Evolutionary conservation across 148 eudicot species (phyloP).

Genomic region (Vaccinium darrowii): DNA sequence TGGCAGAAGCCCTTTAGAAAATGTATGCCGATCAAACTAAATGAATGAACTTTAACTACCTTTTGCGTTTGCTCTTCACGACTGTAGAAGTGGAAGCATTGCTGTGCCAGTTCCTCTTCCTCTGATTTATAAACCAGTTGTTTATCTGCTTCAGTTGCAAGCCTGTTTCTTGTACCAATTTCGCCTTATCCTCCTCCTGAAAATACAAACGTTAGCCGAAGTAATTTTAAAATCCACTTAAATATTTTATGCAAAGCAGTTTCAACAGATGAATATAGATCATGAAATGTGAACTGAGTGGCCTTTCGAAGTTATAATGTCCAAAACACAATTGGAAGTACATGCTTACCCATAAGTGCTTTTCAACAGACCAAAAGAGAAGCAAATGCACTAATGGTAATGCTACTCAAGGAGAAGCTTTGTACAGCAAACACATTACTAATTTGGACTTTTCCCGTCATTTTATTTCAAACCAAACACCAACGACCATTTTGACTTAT

Average conservation of each 20-base stretch:
- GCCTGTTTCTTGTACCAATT: slow-evolving; percentile 84
- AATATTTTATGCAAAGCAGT: background rate
- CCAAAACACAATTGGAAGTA: background rate
- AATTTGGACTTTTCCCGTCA: background rate
- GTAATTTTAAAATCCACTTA: background rate
- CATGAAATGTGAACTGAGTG: background rate
- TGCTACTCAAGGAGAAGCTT: background rate
- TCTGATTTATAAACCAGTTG: slow-evolving; percentile 83
- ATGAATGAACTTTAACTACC: slow-evolving; percentile 33
- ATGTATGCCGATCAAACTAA: background rate
- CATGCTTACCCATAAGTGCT: background rate
- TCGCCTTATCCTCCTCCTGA: slow-evolving; percentile 84
- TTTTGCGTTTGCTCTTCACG: slow-evolving; percentile 76
- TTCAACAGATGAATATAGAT: slow-evolving; percentile 2
- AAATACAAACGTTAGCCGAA: background rate
- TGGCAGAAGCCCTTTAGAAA: slow-evolving; percentile 15
- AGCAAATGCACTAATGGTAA: background rate
- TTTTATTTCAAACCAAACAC: background rate
- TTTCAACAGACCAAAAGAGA: background rate
- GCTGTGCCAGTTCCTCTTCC: slow-evolving; percentile 88
- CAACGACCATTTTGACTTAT: background rate
- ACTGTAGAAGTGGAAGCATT: slow-evolving; percentile 70
- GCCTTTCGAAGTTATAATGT: background rate
- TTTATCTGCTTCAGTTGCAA: slow-evolving; percentile 82
- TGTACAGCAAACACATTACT: background rate